Evolutionary conservation across 371 early-diverging fungal species (phyloP).

Genomic region (Mycotypha africana): DNA sequence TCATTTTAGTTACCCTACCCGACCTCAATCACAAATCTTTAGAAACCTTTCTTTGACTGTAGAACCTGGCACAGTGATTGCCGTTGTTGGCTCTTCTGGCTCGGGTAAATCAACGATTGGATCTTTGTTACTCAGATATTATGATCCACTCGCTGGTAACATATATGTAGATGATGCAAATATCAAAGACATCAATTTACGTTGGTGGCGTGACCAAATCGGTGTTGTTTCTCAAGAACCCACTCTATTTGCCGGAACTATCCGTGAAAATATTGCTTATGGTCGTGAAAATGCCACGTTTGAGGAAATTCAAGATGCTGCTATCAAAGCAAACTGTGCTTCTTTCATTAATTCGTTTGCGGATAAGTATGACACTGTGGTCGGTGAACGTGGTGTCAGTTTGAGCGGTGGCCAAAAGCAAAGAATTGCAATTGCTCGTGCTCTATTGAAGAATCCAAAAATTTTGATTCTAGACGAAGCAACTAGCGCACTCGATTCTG

Average conservation of each 20-base stretch:
- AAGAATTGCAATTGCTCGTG: constrained; percentile 42
- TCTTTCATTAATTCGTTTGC: constrained; percentile 61
- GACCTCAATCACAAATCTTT: constrained; percentile 60
- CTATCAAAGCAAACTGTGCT: constrained; percentile 59
- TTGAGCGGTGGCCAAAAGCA: constrained; percentile 91
- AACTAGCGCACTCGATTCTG: constrained; percentile 76
- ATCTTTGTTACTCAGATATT: constrained; percentile 66
- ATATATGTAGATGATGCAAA: constrained; percentile 58
- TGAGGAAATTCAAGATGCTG: constrained; percentile 55
- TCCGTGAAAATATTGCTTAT: constrained; percentile 76
- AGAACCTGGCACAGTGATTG: constrained; percentile 56
- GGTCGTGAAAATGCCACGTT: constrained; percentile 52
- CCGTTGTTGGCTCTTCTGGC: constrained; percentile 65
- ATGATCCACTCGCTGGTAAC: constrained; percentile 50
- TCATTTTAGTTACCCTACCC: constrained; percentile 66
- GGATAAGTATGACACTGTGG: constrained; percentile 60
- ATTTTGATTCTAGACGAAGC: constrained; percentile 47
- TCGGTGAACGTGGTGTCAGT: constrained; percentile 78
- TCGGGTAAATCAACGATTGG: constrained; percentile 73
- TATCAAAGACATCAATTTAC: constrained; percentile 43
- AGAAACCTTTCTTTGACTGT: constrained; percentile 59
- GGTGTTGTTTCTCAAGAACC: constrained; percentile 83
- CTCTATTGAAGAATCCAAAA: constrained; percentile 37
- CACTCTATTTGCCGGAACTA: constrained; percentile 73
- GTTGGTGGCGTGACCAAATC: constrained; percentile 54